Evolutionary conservation across 306 rosid genomes (phyloP), one percentile per base, ranked within the genome.

Genomic region (Echinosophora koreensis): DNA sequence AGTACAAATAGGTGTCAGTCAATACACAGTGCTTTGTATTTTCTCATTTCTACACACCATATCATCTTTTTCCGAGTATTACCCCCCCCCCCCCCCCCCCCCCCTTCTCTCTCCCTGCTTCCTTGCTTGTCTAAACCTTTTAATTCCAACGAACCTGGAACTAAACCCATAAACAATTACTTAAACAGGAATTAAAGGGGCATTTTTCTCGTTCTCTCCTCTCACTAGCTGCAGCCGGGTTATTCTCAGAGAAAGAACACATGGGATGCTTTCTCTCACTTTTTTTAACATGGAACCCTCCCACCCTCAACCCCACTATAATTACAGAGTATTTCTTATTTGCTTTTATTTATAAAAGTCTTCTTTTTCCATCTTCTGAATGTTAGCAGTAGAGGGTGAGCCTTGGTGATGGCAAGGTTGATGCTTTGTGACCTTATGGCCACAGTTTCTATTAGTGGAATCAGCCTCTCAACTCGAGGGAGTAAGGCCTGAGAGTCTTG

Each of bases 181-280:
- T 28, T 58, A 49, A 49, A 3, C 38, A 10, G 39, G 64, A 58
- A 58, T 5, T 5, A 28, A 58, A 12, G n/a, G 39, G 8, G 7
- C 8, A 63, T 35, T 9, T 39, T 66, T 66, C 28, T 17, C 55
- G 3, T 41, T 39, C 51, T 41, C n/a, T n/a, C n/a, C n/a, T n/a
- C 37, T 66, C 38, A 66, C 55, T 18, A 66, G 38, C 37, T 66
- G 28, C 49, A 37, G 67, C 69, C 5, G 56, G 51, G 17, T 37
- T 62, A 62, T 62, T 37, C 47, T 18, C 49, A 62, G 30, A 62
- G 55, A 49, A 5, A 4, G 6, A 11, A 41, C 47, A 46, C 55
- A 49, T n/a, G 6, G 16, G 55, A 14, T 49, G 17, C 55, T 14
- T 49, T 5, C 17, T 49, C 55, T 49, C 8, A 5, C 54, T 49